These are phyloP conservation scores for Mycena albidolilacea DNA, from an alignment of 768 basidiomycete genomes.

Conservation along the genomic window DNA sequence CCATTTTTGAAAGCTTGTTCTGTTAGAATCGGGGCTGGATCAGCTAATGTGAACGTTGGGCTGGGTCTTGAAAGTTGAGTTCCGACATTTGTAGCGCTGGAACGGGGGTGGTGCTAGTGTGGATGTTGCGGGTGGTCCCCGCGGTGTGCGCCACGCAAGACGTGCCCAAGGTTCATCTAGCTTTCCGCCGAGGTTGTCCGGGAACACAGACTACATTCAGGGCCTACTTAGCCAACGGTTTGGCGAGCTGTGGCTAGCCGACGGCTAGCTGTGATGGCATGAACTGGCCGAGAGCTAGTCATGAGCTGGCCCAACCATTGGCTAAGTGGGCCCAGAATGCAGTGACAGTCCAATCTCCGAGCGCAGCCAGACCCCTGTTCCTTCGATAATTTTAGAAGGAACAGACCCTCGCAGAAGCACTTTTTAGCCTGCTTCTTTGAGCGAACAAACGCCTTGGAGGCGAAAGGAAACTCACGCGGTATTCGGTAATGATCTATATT, in stretches of 20 bases:
- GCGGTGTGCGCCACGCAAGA: constrained; percentile 5
- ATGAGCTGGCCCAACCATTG: too few relatives aligned
- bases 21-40: too few relatives aligned
- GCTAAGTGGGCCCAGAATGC: too few relatives aligned
- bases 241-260: too few relatives aligned
- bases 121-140: constrained; percentile 1
- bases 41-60: too few relatives aligned
- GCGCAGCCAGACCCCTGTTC: not conserved
- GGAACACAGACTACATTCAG: too few relatives aligned
- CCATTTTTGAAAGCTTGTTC: too few relatives aligned
- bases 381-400: constrained; percentile 2
- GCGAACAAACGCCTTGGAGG: constrained; percentile 1
- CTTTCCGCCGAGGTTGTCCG: too few relatives aligned
- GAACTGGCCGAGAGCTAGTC: too few relatives aligned
- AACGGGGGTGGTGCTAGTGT: not conserved
- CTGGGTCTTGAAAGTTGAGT: not conserved
- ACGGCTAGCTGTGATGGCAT: too few relatives aligned
- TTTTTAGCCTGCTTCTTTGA: not conserved
- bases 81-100: constrained; percentile 4
- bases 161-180: not conserved
- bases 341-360: not conserved
- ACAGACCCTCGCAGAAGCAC: not conserved
- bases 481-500: constrained; percentile 4
- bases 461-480: constrained; percentile 2
- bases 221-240: too few relatives aligned